Conservation (phyloP, 1,284 basidiomycete species). For the Ganoderma boninense region DNA sequence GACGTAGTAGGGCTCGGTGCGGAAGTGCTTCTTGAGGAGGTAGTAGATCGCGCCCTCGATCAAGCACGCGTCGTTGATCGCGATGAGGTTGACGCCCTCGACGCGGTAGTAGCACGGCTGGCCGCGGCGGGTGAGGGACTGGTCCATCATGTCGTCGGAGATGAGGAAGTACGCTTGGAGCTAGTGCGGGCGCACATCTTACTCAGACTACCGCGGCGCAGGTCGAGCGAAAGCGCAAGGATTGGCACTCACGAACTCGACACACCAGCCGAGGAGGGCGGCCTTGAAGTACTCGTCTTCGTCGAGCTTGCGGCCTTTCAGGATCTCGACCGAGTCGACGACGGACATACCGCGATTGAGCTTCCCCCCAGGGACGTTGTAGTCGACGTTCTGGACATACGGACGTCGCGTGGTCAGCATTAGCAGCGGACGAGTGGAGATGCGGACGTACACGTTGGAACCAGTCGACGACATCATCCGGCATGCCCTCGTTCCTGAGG, state of each 20-base stretch:
- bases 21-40: conserved; percentile 91
- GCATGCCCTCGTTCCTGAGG: conserved; percentile 76
- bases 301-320: conserved; percentile 72
- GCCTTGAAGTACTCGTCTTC: conserved; percentile 92
- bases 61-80: conserved; percentile 99
- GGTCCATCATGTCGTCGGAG: conserved; percentile 98
- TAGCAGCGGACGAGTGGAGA: neutral
- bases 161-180: conserved; percentile 99
- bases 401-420: neutral
- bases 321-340: conserved; percentile 92
- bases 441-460: conserved; percentile 67
- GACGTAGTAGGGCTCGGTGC: conserved; percentile 83
- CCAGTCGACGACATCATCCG: conserved; percentile 84
- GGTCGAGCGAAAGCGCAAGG: no score
- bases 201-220: neutral
- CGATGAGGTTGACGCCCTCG: conserved; percentile 83
- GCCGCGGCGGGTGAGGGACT: conserved; percentile 90
- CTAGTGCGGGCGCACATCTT: conserved; percentile 50
- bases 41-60: conserved; percentile 95
- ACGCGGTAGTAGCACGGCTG: conserved; percentile 97
- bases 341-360: conserved; percentile 96
- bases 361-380: conserved; percentile 97
- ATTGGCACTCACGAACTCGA: conserved; percentile 81
- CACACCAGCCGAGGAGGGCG: conserved; percentile 94
- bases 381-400: conserved; percentile 80